Conservation (phyloP, 768 basidiomycete genomes). For the Pulveroboletus sp. region DNA sequence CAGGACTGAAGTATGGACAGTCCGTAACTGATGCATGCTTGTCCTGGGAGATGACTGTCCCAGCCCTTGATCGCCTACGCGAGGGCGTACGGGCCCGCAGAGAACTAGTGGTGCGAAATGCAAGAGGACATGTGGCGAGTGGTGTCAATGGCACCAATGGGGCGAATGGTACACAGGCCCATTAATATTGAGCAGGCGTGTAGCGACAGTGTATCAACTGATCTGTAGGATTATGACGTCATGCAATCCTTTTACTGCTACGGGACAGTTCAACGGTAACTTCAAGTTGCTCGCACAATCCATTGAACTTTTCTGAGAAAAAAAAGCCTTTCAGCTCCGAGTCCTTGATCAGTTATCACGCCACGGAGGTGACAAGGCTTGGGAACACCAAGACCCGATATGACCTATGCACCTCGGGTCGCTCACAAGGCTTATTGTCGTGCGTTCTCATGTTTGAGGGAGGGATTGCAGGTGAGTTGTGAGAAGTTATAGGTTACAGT, state of each 20-base stretch:
- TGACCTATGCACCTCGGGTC: not conserved
- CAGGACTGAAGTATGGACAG: constrained; percentile 76
- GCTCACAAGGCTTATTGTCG: not conserved
- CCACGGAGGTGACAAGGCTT: not conserved
- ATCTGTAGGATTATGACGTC: constrained; percentile 6
- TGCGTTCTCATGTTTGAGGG: not conserved
- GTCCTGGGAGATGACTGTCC: constrained; percentile 85
- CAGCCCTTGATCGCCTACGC: constrained; percentile 79
- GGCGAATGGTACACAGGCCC: constrained; percentile 14
- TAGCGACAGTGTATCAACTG: not conserved
- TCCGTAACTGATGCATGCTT: constrained; percentile 90
- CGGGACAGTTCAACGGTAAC: not conserved
- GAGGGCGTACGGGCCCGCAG: constrained; percentile 82
- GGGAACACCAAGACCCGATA: not conserved
- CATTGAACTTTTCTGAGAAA: not conserved
- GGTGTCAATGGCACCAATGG: constrained; percentile 17
- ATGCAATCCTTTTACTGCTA: not conserved
- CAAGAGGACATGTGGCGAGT: constrained; percentile 11
- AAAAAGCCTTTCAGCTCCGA: too few species aligned
- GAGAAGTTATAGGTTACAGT: not conserved
- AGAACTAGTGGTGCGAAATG: constrained; percentile 39
- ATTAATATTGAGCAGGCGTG: constrained; percentile 1
- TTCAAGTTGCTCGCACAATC: too few species aligned
- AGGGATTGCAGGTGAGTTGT: constrained; percentile 6
- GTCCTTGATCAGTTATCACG: too few species aligned